Conservation (phyloP, 306 rosid species). For the Lathyrus oleraceus region DNA sequence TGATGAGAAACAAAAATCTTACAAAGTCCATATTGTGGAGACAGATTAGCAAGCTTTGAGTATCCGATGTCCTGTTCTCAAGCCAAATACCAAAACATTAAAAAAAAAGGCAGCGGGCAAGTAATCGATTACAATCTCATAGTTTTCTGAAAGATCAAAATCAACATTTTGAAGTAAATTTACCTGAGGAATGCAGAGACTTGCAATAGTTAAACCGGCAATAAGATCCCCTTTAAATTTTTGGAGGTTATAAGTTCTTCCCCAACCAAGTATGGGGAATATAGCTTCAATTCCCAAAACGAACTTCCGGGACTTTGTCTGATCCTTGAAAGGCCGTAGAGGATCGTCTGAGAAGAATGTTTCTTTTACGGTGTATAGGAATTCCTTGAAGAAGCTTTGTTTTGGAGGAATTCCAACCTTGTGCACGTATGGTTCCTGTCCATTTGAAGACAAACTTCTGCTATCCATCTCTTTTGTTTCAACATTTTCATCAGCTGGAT, state of each 20-base stretch:
- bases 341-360: conserved; percentile 90
- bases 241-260: conserved; percentile 59
- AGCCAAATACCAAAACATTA: conserved; percentile 33
- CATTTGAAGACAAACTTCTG: conserved; percentile 52
- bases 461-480: conserved; percentile 56
- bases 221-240: conserved; percentile 81
- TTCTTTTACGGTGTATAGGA: conserved; percentile 65
- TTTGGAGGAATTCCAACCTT: conserved; percentile 87
- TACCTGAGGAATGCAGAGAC: conserved; percentile 99
- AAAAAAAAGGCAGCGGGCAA: not conserved
- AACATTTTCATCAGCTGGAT: conserved; percentile 43
- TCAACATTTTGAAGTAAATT: conserved; percentile 22
- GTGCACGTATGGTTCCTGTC: conserved; percentile 48
- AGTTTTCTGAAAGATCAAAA: conserved; percentile 12
- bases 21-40: conserved; percentile 92
- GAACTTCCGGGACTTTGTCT: conserved; percentile 67
- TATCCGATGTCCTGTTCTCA: conserved; percentile 83
- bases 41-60: conserved; percentile 85
- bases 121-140: not conserved
- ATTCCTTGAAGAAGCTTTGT: conserved; percentile 77
- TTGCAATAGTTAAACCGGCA: conserved; percentile 93
- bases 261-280: conserved; percentile 87
- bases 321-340: conserved; percentile 80
- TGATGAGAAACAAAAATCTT: conserved; percentile 40
- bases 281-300: conserved; percentile 73